phyloP scores from a whole-genome alignment of 179 eudicot species.

The Beta lomatogona region DNA sequence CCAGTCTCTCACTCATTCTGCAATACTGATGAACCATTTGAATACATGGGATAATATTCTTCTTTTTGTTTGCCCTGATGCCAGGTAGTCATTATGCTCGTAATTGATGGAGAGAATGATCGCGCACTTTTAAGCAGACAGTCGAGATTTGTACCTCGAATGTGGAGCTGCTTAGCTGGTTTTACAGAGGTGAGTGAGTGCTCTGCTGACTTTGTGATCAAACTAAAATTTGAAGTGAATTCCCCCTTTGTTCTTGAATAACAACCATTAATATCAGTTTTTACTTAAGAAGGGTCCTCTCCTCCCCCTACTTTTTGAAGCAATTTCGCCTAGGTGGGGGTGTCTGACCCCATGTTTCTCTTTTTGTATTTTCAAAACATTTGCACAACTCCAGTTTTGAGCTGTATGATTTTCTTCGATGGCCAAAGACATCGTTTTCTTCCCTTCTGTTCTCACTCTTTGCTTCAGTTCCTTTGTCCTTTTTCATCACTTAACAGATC shows the following conservation, averaged over 20 bases:
- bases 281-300: background rate
- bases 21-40: conserved; percentile 1
- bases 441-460: background rate
- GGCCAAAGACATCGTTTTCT: background rate
- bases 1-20: conserved; percentile 7
- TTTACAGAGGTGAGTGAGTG: conserved; percentile 82
- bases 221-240: too few relatives aligned
- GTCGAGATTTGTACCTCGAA: conserved; percentile 91
- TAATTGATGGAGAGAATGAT: conserved; percentile 90
- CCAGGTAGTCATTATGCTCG: conserved; percentile 97
- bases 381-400: background rate
- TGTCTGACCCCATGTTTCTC: background rate
- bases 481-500: background rate
- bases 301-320: background rate
- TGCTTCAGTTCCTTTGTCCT: background rate
- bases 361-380: background rate
- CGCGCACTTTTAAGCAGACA: conserved; percentile 83
- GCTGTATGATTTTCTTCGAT: background rate
- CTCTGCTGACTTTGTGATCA: background rate
- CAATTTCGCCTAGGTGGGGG: background rate
- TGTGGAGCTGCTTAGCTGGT: conserved; percentile 99
- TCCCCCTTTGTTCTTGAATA: background rate
- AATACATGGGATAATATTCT: background rate
- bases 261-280: background rate
- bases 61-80: conserved; percentile 9